phyloP scores from a whole-genome alignment of 371 early-diverging fungal genomes.

The Actinomortierella wolfii region DNA sequence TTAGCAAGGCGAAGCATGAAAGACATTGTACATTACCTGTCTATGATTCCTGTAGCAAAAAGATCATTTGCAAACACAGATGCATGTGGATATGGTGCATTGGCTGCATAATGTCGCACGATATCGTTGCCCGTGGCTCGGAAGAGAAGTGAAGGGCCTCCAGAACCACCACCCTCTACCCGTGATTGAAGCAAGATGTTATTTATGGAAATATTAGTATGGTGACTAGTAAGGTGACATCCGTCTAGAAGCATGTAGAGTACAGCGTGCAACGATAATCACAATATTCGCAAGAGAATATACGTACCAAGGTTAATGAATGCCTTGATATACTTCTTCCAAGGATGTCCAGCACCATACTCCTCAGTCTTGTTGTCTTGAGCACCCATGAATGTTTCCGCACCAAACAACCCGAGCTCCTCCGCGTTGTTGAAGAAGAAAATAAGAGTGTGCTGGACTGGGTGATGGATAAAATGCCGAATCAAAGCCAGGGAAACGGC shows the following conservation, averaged over 20 bases:
- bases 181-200: too few relatives aligned
- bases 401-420: conserved; percentile 78
- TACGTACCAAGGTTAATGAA: conserved; percentile 77
- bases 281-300: neutral
- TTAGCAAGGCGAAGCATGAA: too few relatives aligned
- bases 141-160: conserved; percentile 75
- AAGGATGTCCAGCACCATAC: conserved; percentile 61
- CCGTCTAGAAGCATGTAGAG: too few relatives aligned
- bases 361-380: conserved; percentile 22
- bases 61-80: conserved; percentile 67
- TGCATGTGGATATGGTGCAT: conserved; percentile 51
- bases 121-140: conserved; percentile 58
- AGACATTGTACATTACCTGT: conserved; percentile 49
- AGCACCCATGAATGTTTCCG: conserved; percentile 60
- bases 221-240: too few relatives aligned
- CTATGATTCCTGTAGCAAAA: conserved; percentile 58
- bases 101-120: conserved; percentile 49
- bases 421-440: conserved; percentile 87
- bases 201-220: too few relatives aligned
- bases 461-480: conserved; percentile 62
- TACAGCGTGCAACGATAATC: too few relatives aligned
- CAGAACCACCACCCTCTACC: conserved; percentile 75
- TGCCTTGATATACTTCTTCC: conserved; percentile 69
- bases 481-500: conserved; percentile 69
- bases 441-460: conserved; percentile 63